Conservation (phyloP, 2,329 filamentous ascomycete species). For the Colletotrichum sp. region DNA sequence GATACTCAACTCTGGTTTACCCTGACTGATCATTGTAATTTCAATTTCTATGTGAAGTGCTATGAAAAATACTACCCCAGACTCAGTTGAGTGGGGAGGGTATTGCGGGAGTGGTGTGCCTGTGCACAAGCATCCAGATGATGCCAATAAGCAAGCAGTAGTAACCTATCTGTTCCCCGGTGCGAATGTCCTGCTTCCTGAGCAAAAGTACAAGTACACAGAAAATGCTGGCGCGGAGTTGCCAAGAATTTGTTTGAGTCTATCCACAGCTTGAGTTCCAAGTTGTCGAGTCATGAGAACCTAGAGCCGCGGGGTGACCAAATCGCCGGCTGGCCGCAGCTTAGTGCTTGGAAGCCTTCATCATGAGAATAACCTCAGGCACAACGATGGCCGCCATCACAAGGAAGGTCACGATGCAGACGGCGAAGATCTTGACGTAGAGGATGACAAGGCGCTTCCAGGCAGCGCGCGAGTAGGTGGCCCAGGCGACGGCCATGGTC, state of each 20-base stretch:
- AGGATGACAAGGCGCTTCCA: conserved; percentile 77
- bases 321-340: not conserved
- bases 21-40: not conserved
- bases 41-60: not conserved
- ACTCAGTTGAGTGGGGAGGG: not conserved
- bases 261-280: not conserved
- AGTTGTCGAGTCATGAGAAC: not conserved
- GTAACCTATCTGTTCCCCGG: not conserved
- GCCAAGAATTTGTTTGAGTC: not conserved
- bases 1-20: not conserved
- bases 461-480: conserved; percentile 74
- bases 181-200: not conserved
- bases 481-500: conserved; percentile 78
- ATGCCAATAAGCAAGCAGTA: not conserved
- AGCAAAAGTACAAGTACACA: not conserved
- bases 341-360: conserved; percentile 22
- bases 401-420: conserved; percentile 53
- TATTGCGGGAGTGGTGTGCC: not conserved
- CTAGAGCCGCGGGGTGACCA: not conserved
- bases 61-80: not conserved
- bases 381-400: conserved; percentile 54
- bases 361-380: conserved; percentile 54
- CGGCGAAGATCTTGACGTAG: conserved; percentile 72
- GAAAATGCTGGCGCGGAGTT: not conserved
- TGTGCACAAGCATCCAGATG: not conserved